Evolutionary conservation across 73 alveolate genomes (phyloP), one percentile per base, ranked within the genome.

Genomic region (Stentor roeselii): DNA sequence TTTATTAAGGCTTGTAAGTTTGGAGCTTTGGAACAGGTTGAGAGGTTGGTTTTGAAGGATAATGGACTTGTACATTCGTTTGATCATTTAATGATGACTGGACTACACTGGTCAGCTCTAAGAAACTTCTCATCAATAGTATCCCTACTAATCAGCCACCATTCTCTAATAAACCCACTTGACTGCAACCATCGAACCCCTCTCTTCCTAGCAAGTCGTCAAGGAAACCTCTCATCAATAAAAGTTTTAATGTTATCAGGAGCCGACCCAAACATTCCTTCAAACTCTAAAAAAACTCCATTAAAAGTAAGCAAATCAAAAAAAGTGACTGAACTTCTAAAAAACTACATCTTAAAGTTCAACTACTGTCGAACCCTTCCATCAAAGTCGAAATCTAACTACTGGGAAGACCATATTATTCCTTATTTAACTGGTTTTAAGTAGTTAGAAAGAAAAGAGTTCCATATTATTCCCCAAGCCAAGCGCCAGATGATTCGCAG

Each of bases 221-320:
- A 67, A 21, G 34, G 34, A 1, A 21, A 21, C 2, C 21, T 67
- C 21, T 36, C 21, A 67, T 67, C 42, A 27, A 40, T 67, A n/a
- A 21, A 32, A 67, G 0, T 0, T 34, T 40, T 67, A 0, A 15
- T 67, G n/a, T 21, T 34, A 30, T 27, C 21, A 15, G 34, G 11
- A 32, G 80, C 80, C 41, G 41, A 67, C 37, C 80, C 80, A 2
- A 1, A 34, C 14, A 67, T 67, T 67, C 21, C 80, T 67, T 67
- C 80, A 30, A 67, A 67, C 37, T 67, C 80, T 14, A 67, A 67
- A 34, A 67, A 67, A 67, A n/a, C 34, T n/a, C 80, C 80, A 0
- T 1, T 67, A 67, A 67, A 67, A 21, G 37, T 67, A 0, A 2
- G 42, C 15, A 21, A 67, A 34, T 27, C 37, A 0, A 67, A n/a